Percentiles rank a stretch among this genome's conserved stretches.
Evolutionary conservation across 371 early-diverging fungal genomes (phyloP).

Genomic region (Dichotomocladium elegans): DNA sequence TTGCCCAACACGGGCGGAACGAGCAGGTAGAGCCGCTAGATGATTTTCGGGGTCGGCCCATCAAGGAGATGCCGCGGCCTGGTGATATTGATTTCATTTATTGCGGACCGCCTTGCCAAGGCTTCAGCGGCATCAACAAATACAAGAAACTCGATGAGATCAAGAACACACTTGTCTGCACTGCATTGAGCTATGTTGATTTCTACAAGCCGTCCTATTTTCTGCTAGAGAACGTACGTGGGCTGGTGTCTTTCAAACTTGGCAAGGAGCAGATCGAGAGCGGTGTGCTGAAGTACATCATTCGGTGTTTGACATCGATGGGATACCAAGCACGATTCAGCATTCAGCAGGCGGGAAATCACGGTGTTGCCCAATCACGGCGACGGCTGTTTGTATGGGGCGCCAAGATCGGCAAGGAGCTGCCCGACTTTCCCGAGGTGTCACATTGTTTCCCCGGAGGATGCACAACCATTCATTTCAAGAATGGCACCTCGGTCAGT

Average conservation of each 20-base stretch:
- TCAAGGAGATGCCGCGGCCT: constrained; percentile 50
- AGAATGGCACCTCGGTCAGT: constrained; percentile 24
- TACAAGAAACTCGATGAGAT: constrained; percentile 53
- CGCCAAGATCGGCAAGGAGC: constrained; percentile 36
- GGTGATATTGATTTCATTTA: constrained; percentile 63
- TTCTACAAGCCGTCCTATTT: constrained; percentile 60
- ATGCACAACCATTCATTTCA: constrained; percentile 23
- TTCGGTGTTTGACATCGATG: constrained; percentile 57
- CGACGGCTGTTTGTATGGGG: constrained; percentile 61
- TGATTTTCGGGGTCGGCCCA: constrained; percentile 28
- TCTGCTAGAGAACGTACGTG: constrained; percentile 60
- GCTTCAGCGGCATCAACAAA: constrained; percentile 58
- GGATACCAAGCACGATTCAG: constrained; percentile 59
- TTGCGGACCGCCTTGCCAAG: constrained; percentile 70
- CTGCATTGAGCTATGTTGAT: constrained; percentile 58
- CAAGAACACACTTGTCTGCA: constrained; percentile 58
- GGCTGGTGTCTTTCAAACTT: constrained; percentile 41
- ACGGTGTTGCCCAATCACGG: constrained; percentile 56
- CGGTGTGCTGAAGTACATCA: constrained; percentile 58
- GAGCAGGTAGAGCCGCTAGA: constrained; percentile 13
- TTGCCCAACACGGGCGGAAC: constrained; percentile 27
- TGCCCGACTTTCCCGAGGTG: constrained; percentile 55
- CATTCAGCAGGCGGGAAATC: constrained; percentile 56
- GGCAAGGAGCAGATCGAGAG: constrained; percentile 51
- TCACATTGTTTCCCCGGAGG: constrained; percentile 32